Percentiles rank a stretch among this genome's conserved stretches.
phyloP scores from a whole-genome alignment of 2,329 filamentous ascomycete species.

The Chrysoporthe deuterocubensis region DNA sequence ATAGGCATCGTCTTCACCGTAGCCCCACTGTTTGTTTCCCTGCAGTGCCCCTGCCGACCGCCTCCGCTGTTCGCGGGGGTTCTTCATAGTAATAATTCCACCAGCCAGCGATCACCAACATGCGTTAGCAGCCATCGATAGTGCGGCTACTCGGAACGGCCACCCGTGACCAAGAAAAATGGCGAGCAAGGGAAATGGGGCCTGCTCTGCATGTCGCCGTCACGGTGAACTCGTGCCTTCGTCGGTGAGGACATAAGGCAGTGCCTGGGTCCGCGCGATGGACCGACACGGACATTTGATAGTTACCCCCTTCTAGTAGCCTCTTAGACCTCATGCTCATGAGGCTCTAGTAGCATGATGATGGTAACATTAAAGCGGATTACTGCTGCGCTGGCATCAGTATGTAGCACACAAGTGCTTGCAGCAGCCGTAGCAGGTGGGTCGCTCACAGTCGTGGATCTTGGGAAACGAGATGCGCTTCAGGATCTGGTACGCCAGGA shows the following conservation, averaged over 20 bases:
- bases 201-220: conserved; percentile 12
- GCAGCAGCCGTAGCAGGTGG: conserved; percentile 3
- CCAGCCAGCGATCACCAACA: conserved; percentile 24
- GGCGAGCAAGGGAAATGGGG: background rate
- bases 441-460: conserved; percentile 11
- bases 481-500: conserved; percentile 21
- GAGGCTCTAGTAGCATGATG: background rate
- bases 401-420: conserved; percentile 14
- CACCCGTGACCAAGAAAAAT: conserved; percentile 12
- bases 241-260: conserved; percentile 15
- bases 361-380: conserved; percentile 14
- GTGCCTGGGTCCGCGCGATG: background rate
- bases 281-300: background rate
- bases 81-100: conserved; percentile 19
- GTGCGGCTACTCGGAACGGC: conserved; percentile 26
- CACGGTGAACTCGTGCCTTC: background rate
- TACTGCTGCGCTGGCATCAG: conserved; percentile 13
- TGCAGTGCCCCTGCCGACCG: background rate
- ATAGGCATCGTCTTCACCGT: background rate
- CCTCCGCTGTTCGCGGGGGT: background rate
- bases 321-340: background rate
- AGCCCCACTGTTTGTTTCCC: background rate
- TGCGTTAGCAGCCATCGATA: conserved; percentile 19
- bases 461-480: conserved; percentile 15
- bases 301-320: background rate